Conservation (phyloP, 495 filamentous ascomycete genomes). For the Halenospora varia region DNA sequence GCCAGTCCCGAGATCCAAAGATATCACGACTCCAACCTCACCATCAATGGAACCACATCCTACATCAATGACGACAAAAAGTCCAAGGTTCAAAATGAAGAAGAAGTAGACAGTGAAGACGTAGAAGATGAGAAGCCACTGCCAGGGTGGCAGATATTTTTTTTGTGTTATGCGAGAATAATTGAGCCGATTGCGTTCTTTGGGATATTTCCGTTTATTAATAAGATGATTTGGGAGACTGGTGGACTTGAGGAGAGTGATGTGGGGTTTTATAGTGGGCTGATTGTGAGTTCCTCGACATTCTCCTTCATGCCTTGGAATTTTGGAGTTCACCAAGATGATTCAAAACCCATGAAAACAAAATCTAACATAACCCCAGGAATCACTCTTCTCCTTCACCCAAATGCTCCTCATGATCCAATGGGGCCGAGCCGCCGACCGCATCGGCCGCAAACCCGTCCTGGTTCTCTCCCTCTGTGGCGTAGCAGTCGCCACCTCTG, state of each 20-base stretch:
- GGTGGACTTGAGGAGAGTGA: constrained; percentile 51
- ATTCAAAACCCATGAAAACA: not conserved
- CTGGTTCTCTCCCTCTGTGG: constrained; percentile 59
- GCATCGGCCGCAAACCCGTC: constrained; percentile 62
- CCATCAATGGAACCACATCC: not conserved
- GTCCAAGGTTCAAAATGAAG: not conserved
- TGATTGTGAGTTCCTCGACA: constrained; percentile 42
- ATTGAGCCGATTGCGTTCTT: constrained; percentile 75
- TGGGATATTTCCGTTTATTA: constrained; percentile 71
- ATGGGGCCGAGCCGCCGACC: constrained; percentile 65
- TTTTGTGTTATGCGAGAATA: constrained; percentile 64
- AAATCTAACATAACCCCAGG: constrained; percentile 27
- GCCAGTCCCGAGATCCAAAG: not conserved
- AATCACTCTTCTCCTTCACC: constrained; percentile 65
- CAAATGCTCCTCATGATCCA: constrained; percentile 42
- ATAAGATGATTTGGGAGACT: constrained; percentile 61
- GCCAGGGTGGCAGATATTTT: constrained; percentile 53
- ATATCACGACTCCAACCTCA: not conserved
- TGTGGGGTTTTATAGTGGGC: constrained; percentile 67
- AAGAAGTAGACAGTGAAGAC: constrained; percentile 2
- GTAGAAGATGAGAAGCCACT: constrained; percentile 36
- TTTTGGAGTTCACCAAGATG: not conserved
- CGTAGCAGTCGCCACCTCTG: constrained; percentile 47
- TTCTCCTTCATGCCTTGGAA: not conserved
- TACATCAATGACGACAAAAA: not conserved